Conservation (phyloP, 352 stramenopile species). For the Pythium plurisporium region DNA sequence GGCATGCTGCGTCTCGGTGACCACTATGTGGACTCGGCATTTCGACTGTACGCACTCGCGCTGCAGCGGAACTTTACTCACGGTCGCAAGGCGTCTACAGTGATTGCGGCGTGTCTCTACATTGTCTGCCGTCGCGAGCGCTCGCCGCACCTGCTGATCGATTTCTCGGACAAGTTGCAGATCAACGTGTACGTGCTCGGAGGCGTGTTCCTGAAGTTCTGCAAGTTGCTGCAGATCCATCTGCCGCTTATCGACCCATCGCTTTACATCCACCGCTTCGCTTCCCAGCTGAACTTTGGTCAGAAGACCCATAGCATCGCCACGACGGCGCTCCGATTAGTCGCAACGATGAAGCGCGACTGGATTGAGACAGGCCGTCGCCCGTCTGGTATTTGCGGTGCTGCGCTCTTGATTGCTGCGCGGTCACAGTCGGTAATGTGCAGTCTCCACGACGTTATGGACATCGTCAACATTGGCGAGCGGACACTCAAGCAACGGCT, state of each 20-base stretch:
- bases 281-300: constrained; percentile 96
- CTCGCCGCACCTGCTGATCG: constrained; percentile 98
- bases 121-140: constrained; percentile 98
- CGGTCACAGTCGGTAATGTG: constrained; percentile 94
- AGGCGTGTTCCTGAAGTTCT: constrained; percentile 89
- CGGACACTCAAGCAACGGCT: constrained; percentile 95
- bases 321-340: constrained; percentile 93
- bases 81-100: constrained; percentile 92
- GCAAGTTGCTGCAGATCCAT: constrained; percentile 93
- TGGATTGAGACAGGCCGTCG: constrained; percentile 98
- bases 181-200: constrained; percentile 90
- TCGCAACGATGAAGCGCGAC: constrained; percentile 98
- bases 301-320: constrained; percentile 92
- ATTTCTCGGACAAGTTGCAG: constrained; percentile 99
- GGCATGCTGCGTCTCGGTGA: constrained; percentile 90
- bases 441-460: constrained; percentile 79
- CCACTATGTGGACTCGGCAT: constrained; percentile 95
- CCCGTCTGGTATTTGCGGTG: constrained; percentile 96
- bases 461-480: constrained; percentile 95
- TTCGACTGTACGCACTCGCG: constrained; percentile 94
- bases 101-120: constrained; percentile 98
- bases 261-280: constrained; percentile 98
- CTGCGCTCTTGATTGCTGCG: constrained; percentile 94
- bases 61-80: constrained; percentile 97
- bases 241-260: constrained; percentile 98